phyloP scores from a whole-genome alignment of 306 rosid genomes.

The Sicyos edulis region DNA sequence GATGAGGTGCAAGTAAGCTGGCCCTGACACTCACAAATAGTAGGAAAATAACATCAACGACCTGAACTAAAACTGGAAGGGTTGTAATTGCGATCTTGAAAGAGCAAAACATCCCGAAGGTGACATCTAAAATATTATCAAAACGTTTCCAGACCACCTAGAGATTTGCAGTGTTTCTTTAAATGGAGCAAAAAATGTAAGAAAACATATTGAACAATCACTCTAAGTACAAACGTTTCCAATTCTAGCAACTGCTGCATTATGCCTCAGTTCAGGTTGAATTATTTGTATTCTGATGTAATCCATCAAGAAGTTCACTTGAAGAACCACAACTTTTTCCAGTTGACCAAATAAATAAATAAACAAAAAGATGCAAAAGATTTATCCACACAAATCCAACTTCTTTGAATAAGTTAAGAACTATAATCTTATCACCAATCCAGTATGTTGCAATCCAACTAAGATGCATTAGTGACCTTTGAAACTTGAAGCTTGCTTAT shows the following conservation, averaged over 20 bases:
- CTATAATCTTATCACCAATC: not conserved
- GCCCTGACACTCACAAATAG: too few relatives aligned
- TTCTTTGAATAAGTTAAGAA: not conserved
- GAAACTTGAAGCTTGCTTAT: not conserved
- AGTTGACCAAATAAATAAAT: not conserved
- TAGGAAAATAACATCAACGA: not conserved
- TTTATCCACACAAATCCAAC: not conserved
- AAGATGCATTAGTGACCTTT: not conserved
- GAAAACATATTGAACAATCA: too few relatives aligned
- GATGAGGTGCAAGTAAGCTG: too few relatives aligned
- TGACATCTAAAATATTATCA: too few relatives aligned
- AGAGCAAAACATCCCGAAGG: too few relatives aligned
- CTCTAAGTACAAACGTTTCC: too few relatives aligned
- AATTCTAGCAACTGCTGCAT: too few relatives aligned
- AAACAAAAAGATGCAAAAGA: not conserved
- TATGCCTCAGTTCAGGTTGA: too few relatives aligned
- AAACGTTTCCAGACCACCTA: not conserved
- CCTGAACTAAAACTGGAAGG: not conserved
- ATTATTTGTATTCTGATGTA: too few relatives aligned
- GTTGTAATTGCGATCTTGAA: not conserved
- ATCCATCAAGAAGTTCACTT: too few relatives aligned
- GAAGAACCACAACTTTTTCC: not conserved
- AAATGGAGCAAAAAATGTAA: not conserved
- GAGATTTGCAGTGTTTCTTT: not conserved
- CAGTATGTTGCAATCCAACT: not conserved